phyloP scores from a whole-genome alignment of 2,329 filamentous ascomycete species.

The Aotearoamyces nothofagi region DNA sequence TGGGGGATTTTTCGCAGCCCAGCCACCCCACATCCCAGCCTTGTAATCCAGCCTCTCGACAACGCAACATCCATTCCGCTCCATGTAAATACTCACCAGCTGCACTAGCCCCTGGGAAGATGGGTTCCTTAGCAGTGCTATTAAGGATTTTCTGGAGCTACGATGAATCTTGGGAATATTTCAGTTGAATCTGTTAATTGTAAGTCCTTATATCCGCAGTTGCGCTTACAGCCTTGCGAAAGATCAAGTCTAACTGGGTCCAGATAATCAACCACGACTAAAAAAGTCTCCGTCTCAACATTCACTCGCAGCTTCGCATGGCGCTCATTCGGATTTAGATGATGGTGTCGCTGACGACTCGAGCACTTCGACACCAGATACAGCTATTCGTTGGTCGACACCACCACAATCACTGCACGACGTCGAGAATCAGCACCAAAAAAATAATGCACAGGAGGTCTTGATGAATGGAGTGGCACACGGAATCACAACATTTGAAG shows the following conservation, averaged over 20 bases:
- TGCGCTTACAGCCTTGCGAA: neutral
- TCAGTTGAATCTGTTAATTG: constrained; percentile 2
- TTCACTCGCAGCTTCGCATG: constrained; percentile 2
- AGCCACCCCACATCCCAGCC: too few relatives aligned
- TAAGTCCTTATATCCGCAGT: too few relatives aligned
- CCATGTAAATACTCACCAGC: too few relatives aligned
- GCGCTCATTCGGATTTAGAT: constrained; percentile 2
- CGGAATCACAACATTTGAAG: constrained; percentile 9
- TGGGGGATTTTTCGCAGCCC: too few relatives aligned
- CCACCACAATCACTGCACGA: constrained; percentile 9
- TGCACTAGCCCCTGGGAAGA: too few relatives aligned
- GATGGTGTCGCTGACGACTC: constrained; percentile 4
- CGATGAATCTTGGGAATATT: constrained; percentile 2
- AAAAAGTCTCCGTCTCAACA: neutral
- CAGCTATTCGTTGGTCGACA: constrained; percentile 15
- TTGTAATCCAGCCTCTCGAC: too few relatives aligned
- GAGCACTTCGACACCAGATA: constrained; percentile 10
- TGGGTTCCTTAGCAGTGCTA: neutral
- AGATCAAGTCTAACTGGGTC: neutral
- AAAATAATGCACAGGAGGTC: constrained; percentile 5
- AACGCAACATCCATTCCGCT: too few relatives aligned
- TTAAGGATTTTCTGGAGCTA: constrained; percentile 1
- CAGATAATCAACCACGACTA: constrained; percentile 2
- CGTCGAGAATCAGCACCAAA: constrained; percentile 7
- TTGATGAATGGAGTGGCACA: too few relatives aligned